Evolutionary conservation across 805 yeast genomes (phyloP), one percentile per base, ranked within the genome.

Genomic region (Starmerella riodocensis): DNA sequence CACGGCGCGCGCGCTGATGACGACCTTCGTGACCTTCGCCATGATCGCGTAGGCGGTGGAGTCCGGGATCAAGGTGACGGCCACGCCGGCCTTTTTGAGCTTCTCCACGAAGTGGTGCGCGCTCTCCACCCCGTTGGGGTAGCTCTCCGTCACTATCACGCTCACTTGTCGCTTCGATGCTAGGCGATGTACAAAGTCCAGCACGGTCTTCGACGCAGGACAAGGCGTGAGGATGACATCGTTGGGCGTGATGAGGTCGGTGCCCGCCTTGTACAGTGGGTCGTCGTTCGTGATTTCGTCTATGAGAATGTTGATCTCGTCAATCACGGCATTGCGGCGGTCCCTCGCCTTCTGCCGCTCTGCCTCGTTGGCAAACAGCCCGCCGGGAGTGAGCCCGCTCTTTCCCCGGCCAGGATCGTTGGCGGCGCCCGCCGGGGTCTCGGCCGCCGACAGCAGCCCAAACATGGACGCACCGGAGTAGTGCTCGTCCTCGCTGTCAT

Each of bases 1-100:
- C 4, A 91, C 96, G 0, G 94, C 75, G 45, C 81, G 72, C 4
- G 97, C 79, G 28, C 97, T 96, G 39, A 93, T 73, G 43, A 91
- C 74, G 23, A 91, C 98, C 58, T 93, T 93, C 32, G 96, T 95
- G 4, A 91, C 97, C 48, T 95, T 69, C 28, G 95, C 81, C 97
- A 91, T 91, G 34, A 91, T 84, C 0, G 98, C 96, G 60, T 78
- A 84, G 0, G 79, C 85, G 20, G 93, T 79, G 4, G 93, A 71
- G 56, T 91, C 99, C 1, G 98, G 96, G 26, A 91, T 80, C 39
- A 91, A 71, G 2, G 86, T 80, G 1, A 95, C 78, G 47, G 85
- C 93, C 33, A 91, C 83, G 38, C 86, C 82, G 40, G 88, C 84
- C 40, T 75, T 78, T 1, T 93, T 78, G 47, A 91, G 69, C 40